Evolutionary conservation across 768 basidiomycete species (phyloP), one percentile per base, ranked within the genome.

Genomic region (Xerocomellus dryophilus): DNA sequence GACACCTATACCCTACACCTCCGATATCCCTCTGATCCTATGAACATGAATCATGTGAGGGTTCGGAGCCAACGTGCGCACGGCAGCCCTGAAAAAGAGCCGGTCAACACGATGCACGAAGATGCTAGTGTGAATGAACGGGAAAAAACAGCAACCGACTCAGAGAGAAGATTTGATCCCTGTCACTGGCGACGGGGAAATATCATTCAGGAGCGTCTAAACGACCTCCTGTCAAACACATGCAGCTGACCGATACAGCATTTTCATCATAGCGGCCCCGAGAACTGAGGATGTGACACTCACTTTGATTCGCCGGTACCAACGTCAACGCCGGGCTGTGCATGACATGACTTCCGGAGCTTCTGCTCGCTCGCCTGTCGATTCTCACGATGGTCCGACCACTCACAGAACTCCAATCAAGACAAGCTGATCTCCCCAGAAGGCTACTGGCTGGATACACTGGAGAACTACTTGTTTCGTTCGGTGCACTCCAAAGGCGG

Each of bases 151-250:
- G 43, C 21, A 20, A 53, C 11, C n/a, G 31, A 50, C 32, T 70
- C 69, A 72, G 71, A 72, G 71, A 71, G 69, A 71, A 71, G 69
- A 71, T 71, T 51, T 7, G 5, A 12, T 59, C 60, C 62, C 61
- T 29, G 58, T 49, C 52, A n/a, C 12, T 7, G 9, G 15, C 2
- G 50, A 59, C 61, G 20, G 60, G 58, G 51, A 61, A n/a, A 25
- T 27, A 61, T 71, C 69, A 67, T 57, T 39, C 57, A 60, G 63
- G 39, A 69, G 67, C 71, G 61, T 57, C 67, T 38, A 4, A 12
- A 41, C 21, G 66, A 65, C 69, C 69, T 59, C 51, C 63, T 41
- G 59, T 70, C 69, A 45, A 49, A 43, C 29, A n/a, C 49, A 35
- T 20, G 46, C 10, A 15, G 45, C 50, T 39, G 47, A 51, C 17